Conservation (phyloP, 75 land plant genomes). For the Cunninghamia lanceolata region DNA sequence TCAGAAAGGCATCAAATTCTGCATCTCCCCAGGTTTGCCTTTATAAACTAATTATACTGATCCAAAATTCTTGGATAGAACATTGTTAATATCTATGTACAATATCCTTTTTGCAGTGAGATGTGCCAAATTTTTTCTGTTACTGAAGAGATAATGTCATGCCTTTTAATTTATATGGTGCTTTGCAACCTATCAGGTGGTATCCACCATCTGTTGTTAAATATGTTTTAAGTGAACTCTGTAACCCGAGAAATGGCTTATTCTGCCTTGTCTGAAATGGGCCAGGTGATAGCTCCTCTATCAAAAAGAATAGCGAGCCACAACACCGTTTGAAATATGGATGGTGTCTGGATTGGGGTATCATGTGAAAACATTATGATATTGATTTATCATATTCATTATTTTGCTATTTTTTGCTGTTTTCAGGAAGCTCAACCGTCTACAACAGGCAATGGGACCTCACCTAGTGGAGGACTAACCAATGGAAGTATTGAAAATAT, state of each 20-base stretch:
- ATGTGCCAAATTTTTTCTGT: not conserved
- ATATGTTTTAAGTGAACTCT: not conserved
- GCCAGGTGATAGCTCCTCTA: not conserved
- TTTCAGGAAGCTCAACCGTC: conserved; percentile 36
- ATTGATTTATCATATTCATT: not conserved
- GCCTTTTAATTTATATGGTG: not conserved
- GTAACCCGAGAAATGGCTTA: not conserved
- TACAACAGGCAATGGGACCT: conserved; percentile 17
- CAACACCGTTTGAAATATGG: not conserved
- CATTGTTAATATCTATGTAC: not conserved
- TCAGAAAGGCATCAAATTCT: conserved; percentile 71
- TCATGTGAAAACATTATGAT: not conserved
- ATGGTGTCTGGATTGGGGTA: not conserved
- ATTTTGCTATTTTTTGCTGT: not conserved
- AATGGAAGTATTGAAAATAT: conserved; percentile 10
- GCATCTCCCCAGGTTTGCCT: conserved; percentile 59
- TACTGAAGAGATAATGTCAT: not conserved
- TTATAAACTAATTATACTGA: not conserved
- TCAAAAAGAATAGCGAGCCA: not conserved
- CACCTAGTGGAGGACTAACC: conserved; percentile 13
- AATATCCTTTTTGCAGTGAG: not conserved
- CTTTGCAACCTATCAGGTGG: conserved; percentile 2
- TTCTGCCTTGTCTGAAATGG: not conserved
- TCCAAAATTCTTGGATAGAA: not conserved
- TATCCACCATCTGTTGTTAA: not conserved